Base-by-base conservation (phyloP, 2,329 filamentous ascomycete genomes). In the Claviceps sp. region DNA sequence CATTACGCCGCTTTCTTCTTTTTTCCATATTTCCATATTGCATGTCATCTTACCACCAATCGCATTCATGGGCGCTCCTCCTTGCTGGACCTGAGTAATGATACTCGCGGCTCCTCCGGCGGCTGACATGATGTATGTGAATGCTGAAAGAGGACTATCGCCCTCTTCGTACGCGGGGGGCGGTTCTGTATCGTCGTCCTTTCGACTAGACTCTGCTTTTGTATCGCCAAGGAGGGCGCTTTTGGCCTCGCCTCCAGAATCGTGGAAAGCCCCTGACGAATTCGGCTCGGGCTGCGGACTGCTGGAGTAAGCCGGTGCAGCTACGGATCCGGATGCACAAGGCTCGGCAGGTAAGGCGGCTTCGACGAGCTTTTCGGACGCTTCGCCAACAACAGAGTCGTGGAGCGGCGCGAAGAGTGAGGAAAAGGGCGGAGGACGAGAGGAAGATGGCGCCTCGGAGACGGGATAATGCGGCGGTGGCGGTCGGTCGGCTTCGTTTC, bases 1-100 rank as follows among this genome's bases (percentile, higher is more conserved):
- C n/a, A 14, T 36, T 5, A 14, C 4, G 16, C 5, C 24, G 22
- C 24, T 38, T 20, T 26, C 8, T 2, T 9, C 14, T 18, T 16
- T 13, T n/a, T 34, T 9, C 4, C 30, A 5, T 30, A 20, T 13
- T 13, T 24, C 9, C 14, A 13, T 18, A 5, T 37, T 20, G 24
- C 26, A 37, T 14, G 2, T 30, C 40, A 16, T 56, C 77, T 64
- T 72, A 89, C 87, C 87, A 80, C 87, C 89, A 55, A 97, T 76
- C 52, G 88, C 86, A 69, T 93, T 95, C 61, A 96, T 82, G 40
- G 90, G 87, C 62, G 89, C 87, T 49, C 86, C 90, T 59, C 86
- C 86, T 71, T 98, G 93, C 67, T 95, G 90, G 62, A 98, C 93
- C 74, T 98, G 93, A 71, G 93, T 98, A 73, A 98, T 95, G 67